Conservation (phyloP, 257 asterid species). For the Capsicum baccatum region DNA sequence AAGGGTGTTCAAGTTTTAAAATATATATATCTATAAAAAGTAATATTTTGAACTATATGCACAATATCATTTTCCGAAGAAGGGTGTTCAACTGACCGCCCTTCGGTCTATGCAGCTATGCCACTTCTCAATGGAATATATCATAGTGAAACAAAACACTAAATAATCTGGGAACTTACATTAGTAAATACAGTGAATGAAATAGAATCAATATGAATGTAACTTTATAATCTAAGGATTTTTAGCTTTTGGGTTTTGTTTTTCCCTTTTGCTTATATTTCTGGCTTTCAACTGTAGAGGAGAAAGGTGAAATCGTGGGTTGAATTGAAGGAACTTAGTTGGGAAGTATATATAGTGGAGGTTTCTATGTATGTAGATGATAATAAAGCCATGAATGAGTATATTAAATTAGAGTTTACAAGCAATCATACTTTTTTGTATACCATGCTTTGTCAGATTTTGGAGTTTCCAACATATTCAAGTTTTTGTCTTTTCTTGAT, state of each 20-base stretch:
- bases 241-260: not conserved
- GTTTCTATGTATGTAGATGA: slow-evolving; percentile 16
- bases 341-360: slow-evolving; percentile 23
- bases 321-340: not conserved
- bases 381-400: slow-evolving; percentile 39
- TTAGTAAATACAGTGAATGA: not conserved
- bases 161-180: not conserved
- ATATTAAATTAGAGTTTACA: slow-evolving; percentile 33
- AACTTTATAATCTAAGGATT: not conserved
- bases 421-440: slow-evolving; percentile 12
- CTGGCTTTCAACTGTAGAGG: not conserved
- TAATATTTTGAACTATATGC: not conserved
- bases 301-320: not conserved
- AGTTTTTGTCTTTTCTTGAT: slow-evolving; percentile 30
- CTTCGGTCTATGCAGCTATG: not conserved
- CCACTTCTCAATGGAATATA: not conserved
- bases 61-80: not conserved
- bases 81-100: not conserved
- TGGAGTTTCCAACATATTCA: slow-evolving; percentile 23
- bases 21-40: not conserved
- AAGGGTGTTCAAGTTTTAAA: not conserved
- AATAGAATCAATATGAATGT: slow-evolving; percentile 17
- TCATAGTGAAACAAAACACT: not conserved
- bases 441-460: slow-evolving; percentile 46
- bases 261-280: not conserved